Percentiles rank a stretch among this genome's conserved stretches.
Evolutionary conservation across 2,329 filamentous ascomycete species (phyloP).

Genomic region (Phoma herbarum): DNA sequence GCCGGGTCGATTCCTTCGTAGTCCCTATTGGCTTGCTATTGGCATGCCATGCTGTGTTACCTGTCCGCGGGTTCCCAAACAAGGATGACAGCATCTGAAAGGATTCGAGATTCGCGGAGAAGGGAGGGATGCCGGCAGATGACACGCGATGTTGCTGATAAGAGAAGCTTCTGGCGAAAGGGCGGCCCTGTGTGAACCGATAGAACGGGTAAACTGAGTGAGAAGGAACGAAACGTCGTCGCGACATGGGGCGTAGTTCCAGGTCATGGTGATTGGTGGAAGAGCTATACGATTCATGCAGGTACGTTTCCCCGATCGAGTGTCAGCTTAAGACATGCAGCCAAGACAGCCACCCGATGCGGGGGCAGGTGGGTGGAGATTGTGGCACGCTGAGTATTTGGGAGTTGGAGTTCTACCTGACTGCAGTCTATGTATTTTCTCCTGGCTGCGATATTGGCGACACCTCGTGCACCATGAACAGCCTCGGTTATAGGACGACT

Average conservation of each 20-base stretch:
- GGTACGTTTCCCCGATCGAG: slow-evolving; percentile 1
- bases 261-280: slow-evolving; percentile 4
- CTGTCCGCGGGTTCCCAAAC: not conserved
- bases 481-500: not conserved
- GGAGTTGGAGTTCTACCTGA: too few relatives aligned
- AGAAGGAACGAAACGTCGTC: not conserved
- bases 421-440: not conserved
- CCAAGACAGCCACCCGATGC: slow-evolving; percentile 7
- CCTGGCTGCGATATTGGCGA: not conserved
- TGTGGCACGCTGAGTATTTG: not conserved
- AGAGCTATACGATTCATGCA: not conserved
- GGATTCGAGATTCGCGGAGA: not conserved
- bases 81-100: not conserved
- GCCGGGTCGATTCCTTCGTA: not conserved
- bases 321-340: slow-evolving; percentile 3
- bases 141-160: not conserved
- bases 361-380: not conserved
- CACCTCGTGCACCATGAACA: too few relatives aligned
- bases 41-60: not conserved
- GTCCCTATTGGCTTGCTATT: not conserved
- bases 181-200: not conserved
- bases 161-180: not conserved
- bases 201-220: not conserved
- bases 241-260: not conserved
- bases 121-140: not conserved